Conservation (phyloP, 805 yeast genomes). For the Diddensiella caesifluorescens region DNA sequence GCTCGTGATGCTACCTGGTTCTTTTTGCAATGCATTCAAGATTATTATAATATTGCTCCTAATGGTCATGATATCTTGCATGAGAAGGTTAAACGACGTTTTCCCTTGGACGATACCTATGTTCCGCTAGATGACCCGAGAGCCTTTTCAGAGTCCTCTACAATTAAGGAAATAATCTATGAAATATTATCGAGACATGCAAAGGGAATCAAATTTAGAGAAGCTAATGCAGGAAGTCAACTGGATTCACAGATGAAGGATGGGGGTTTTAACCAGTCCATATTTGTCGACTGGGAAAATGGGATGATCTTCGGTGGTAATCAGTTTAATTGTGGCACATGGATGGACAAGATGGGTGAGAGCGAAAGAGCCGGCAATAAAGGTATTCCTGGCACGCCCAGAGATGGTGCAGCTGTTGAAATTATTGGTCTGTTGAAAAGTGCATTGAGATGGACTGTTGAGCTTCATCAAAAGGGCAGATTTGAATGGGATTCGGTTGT, state of each 20-base stretch:
- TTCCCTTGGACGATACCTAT: conserved; percentile 83
- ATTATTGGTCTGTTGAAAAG: conserved; percentile 85
- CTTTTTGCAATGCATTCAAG: conserved; percentile 83
- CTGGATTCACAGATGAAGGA: conserved; percentile 89
- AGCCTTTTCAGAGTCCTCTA: conserved; percentile 68
- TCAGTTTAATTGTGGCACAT: conserved; percentile 91
- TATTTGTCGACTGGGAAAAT: conserved; percentile 79
- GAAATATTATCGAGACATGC: conserved; percentile 90
- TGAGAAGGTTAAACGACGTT: conserved; percentile 72
- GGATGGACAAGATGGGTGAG: conserved; percentile 99
- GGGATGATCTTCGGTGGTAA: conserved; percentile 91
- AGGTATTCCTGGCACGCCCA: conserved; percentile 96
- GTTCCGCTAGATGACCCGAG: conserved; percentile 60
- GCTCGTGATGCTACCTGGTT: conserved; percentile 99
- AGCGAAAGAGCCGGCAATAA: conserved; percentile 72
- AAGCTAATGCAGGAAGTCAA: conserved; percentile 88
- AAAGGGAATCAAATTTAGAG: conserved; percentile 77
- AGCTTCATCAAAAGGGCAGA: conserved; percentile 46
- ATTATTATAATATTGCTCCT: conserved; percentile 64
- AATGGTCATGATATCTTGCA: conserved; percentile 61
- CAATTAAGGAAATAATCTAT: conserved; percentile 70
- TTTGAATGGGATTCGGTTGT: conserved; percentile 56
- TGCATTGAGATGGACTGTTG: conserved; percentile 70
- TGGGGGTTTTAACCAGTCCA: conserved; percentile 83
- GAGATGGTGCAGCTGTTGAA: conserved; percentile 96